Base-by-base conservation (phyloP, 192 early-diverging fungal genomes). In the Coemansia sp. region DNA sequence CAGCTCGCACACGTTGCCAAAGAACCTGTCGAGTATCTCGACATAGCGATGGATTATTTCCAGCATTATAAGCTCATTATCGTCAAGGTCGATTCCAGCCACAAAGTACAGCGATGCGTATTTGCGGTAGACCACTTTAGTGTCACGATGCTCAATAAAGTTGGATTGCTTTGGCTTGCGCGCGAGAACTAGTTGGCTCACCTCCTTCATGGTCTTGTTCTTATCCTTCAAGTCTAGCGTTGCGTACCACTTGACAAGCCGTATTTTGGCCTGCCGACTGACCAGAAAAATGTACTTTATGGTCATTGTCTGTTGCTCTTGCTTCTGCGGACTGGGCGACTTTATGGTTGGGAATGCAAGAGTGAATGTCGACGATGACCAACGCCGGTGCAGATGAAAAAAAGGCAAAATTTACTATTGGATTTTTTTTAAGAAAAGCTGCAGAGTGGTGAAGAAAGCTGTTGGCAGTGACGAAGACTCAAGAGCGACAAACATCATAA, bases 41-140 rank as follows among this genome's bases (percentile, higher is more conserved):
- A 99, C 96, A 73, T 96, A 99, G 49, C 97, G 91, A 54, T 99
- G 97, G 60, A 99, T 97, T 54, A 99, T 86, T 68, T 99, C 96
- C 22, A 99, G 82, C 18, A 88, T 89, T 27, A 99, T 67, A 6
- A 99, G 85, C 68, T 99, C 96, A 74, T 99, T 99, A 74, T 99
- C 96, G 49, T 92, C 85, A 19, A 87, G 62, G 32, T 92, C 95
- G 32, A 94, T 91, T n/a, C 95, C 97, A n/a, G 89, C 90, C 4
- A 97, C 90, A 69, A 99, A 99, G 73, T 90, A 99, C 44, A 99
- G 84, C 52, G 88, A 90, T 53, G 97, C 97, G 76, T 99, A 99
- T 88, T 87, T 85, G 50, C 90, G 77, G 78, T 92, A 92, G 5
- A 92, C 89, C 0, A 92, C 86, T 67, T 92, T 92, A 69, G 85